A percentile compares a stretch with the other conserved stretches of the same genome.
phyloP scores from a whole-genome alignment of 257 asterid species.

The Misopates orontium region DNA sequence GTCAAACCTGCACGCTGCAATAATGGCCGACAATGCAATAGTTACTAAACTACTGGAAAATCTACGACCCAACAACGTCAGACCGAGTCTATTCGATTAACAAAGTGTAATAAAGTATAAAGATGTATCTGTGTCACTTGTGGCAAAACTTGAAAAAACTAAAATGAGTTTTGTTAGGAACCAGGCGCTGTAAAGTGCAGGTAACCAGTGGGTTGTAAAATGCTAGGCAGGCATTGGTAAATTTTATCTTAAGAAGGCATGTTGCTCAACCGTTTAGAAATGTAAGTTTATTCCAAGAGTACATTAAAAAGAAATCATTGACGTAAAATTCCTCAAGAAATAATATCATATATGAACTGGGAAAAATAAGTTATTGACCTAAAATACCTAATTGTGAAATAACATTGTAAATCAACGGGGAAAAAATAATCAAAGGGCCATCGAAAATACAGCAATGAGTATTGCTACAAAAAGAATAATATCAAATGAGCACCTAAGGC shows the following conservation, averaged over 20 bases:
- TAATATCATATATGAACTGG: constrained; percentile 1
- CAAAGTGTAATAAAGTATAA: background rate
- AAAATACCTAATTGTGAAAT: too few species aligned
- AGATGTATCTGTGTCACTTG: background rate
- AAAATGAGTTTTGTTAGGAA: constrained; percentile 8
- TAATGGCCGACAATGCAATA: constrained; percentile 4
- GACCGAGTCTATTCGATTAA: background rate
- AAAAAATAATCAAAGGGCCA: constrained; percentile 16
- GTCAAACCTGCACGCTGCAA: constrained; percentile 20
- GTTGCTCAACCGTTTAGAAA: background rate
- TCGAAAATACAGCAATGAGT: constrained; percentile 8
- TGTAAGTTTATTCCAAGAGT: too few species aligned
- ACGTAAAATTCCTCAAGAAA: constrained; percentile 4
- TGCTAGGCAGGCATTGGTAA: constrained; percentile 2
- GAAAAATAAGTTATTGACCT: too few species aligned
- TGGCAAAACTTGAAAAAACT: background rate
- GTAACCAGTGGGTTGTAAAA: constrained; percentile 13
- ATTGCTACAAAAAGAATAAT: background rate
- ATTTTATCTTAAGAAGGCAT: background rate
- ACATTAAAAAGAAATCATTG: background rate
- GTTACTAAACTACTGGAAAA: constrained; percentile 12
- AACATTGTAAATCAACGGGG: too few species aligned
- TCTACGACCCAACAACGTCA: constrained; percentile 8
- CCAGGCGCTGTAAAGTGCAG: too few species aligned
- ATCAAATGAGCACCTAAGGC: background rate